These are phyloP conservation scores for Zalaria obscura DNA, from an alignment of 2,329 filamentous ascomycete species.

Conservation along the genomic window DNA sequence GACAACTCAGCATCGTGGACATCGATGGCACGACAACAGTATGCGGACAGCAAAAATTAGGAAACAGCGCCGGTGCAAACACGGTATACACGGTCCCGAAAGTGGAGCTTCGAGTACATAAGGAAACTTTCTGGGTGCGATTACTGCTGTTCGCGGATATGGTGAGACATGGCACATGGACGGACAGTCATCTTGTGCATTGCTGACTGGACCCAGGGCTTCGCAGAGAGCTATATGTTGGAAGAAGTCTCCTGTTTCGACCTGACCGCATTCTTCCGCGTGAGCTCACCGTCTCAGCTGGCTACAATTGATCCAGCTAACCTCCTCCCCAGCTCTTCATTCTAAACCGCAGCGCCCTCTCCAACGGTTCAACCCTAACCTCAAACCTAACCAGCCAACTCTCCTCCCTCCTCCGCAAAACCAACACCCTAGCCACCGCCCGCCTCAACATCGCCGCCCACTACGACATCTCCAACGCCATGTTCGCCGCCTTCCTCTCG, in stretches of 20 bases:
- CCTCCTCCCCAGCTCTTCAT: slow-evolving; percentile 47
- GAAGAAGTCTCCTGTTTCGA: slow-evolving; percentile 54
- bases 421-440: slow-evolving; percentile 36
- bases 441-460: slow-evolving; percentile 56
- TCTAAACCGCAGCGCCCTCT: slow-evolving; percentile 47
- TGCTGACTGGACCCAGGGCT: slow-evolving; percentile 28
- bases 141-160: slow-evolving; percentile 58
- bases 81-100: slow-evolving; percentile 24
- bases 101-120: slow-evolving; percentile 45
- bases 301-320: background rate
- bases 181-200: background rate
- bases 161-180: slow-evolving; percentile 21
- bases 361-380: slow-evolving; percentile 49
- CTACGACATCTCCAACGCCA: slow-evolving; percentile 63
- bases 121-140: slow-evolving; percentile 57
- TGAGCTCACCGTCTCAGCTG: background rate
- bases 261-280: slow-evolving; percentile 51
- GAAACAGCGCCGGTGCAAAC: slow-evolving; percentile 16
- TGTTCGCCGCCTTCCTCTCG: slow-evolving; percentile 61
- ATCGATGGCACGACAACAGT: slow-evolving; percentile 26
- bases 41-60: slow-evolving; percentile 22
- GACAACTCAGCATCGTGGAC: slow-evolving; percentile 31
- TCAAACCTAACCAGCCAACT: slow-evolving; percentile 45
- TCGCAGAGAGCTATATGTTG: slow-evolving; percentile 60
- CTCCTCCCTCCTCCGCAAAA: slow-evolving; percentile 36